A percentile compares a stretch with the other conserved stretches of the same genome.
phyloP scores from a whole-genome alignment of 2,329 filamentous ascomycete genomes.

The Ascocoryne sarcoides region DNA sequence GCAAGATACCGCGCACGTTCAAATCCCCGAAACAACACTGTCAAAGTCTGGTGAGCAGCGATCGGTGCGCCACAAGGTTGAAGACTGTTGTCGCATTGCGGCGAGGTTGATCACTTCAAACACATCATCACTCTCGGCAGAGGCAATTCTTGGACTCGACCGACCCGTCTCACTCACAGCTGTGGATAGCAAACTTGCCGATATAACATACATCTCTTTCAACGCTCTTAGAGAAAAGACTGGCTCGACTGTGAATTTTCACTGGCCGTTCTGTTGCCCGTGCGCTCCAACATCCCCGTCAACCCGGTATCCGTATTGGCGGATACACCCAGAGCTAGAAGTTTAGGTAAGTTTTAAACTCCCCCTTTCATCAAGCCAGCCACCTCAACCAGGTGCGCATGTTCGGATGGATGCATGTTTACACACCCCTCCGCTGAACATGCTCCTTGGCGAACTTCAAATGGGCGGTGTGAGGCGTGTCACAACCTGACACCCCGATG shows the following conservation, averaged over 20 bases:
- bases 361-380: slow-evolving; percentile 13
- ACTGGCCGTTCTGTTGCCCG: slow-evolving; percentile 20
- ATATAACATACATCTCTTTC: no score
- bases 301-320: slow-evolving; percentile 24
- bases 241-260: no score
- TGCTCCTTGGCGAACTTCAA: slow-evolving; percentile 8
- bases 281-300: slow-evolving; percentile 21
- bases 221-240: no score
- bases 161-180: no score
- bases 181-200: no score
- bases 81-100: not conserved
- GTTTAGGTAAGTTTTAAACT: slow-evolving; percentile 17
- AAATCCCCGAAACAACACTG: no score
- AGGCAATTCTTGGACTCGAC: no score
- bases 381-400: slow-evolving; percentile 15
- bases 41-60: slow-evolving; percentile 3
- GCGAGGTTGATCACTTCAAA: slow-evolving; percentile 1
- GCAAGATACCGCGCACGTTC: slow-evolving; percentile 18
- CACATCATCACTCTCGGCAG: not conserved
- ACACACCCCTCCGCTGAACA: slow-evolving; percentile 13
- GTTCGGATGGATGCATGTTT: slow-evolving; percentile 24
- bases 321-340: slow-evolving; percentile 19
- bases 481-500: not conserved
- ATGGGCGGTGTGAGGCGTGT: slow-evolving; percentile 20
- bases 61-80: not conserved